These are phyloP conservation scores for Mollisia scopiformis DNA, from an alignment of 2,329 filamentous ascomycete genomes.

Conservation along the genomic window DNA sequence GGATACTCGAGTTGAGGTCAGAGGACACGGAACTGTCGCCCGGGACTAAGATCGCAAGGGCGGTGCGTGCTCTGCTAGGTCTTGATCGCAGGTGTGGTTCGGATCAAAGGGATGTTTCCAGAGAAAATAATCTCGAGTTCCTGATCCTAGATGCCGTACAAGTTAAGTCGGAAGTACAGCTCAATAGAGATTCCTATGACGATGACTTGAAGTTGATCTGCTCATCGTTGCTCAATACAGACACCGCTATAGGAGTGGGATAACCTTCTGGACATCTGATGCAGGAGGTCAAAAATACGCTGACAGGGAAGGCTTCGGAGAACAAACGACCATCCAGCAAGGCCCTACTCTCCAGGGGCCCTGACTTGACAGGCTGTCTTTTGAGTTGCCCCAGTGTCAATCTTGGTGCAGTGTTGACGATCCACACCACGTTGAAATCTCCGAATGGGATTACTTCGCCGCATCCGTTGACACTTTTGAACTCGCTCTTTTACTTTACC, in stretches of 20 bases:
- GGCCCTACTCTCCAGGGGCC: constrained; percentile 18
- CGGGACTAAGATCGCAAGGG: not conserved
- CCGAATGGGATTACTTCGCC: constrained; percentile 26
- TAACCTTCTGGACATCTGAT: not conserved
- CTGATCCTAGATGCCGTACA: not conserved
- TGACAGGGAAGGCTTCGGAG: constrained; percentile 14
- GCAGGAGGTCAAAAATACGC: constrained; percentile 11
- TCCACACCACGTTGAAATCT: constrained; percentile 25
- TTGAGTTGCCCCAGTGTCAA: constrained; percentile 16
- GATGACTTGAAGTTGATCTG: constrained; percentile 2
- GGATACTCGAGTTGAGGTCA: not conserved
- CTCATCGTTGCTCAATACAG: constrained; percentile 10
- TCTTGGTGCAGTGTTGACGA: constrained; percentile 19
- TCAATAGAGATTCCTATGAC: constrained; percentile 14
- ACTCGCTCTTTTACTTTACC: not conserved
- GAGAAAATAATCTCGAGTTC: not conserved
- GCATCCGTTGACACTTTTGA: constrained; percentile 6
- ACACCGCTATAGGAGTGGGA: constrained; percentile 7
- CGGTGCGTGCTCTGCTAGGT: not conserved
- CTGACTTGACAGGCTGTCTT: constrained; percentile 6
- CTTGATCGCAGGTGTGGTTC: not conserved
- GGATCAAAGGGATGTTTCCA: not conserved
- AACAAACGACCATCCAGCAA: constrained; percentile 21
- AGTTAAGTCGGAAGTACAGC: not conserved
- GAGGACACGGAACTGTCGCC: not conserved